Base-by-base conservation (phyloP, 2,329 filamentous ascomycete genomes). In the Aureobasidium sp. region DNA sequence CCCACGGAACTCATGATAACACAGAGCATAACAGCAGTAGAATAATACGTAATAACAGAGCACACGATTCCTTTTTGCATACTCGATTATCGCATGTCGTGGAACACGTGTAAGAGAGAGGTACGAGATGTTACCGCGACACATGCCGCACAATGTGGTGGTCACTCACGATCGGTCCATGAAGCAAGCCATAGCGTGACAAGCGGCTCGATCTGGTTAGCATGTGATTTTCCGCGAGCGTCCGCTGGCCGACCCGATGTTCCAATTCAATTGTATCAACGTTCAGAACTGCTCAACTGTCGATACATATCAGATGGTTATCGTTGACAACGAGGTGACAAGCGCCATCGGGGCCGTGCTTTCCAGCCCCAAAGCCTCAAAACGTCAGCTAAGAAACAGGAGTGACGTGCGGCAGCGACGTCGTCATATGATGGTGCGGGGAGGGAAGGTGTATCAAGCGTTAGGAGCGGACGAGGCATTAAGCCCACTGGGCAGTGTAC, bases 341-440 rank as follows among this genome's bases (percentile, higher is more conserved):
- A 42, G 21, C 10, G 27, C 13, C 43, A n/a, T 13, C 9, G 27
- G 13, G 53, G 13, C 11, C 27, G 53, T 17, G n/a, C 40, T 15
- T 13, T 21, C 38, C 53, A 35, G 35, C 40, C 53, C 10, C 40
- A 37, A 45, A 29, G 53, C 29, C 29, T 43, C 40, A 43, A 40
- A 27, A 46, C 47, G 19, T 21, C 53, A 46, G 40, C 19, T 9
- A 43, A 38, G 6, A 43, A 19, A 15, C 15, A 13, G 21, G 33
- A 38, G 40, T 57, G 53, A 57, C 53, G 43, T 46, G 42, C 42
- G 29, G 29, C 40, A 45, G 38, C n/a, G 27, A 15, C n/a, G 19
- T 37, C 53, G 40, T 57, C 53, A 46, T 45, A 25, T 21, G 50
- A 25, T 21, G 50, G 53, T 57, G 53, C 53, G 53, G 53, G 53